Evolutionary conservation across 1,139 yeast genomes (phyloP).

Genomic region (Yamadazyma aaseri): DNA sequence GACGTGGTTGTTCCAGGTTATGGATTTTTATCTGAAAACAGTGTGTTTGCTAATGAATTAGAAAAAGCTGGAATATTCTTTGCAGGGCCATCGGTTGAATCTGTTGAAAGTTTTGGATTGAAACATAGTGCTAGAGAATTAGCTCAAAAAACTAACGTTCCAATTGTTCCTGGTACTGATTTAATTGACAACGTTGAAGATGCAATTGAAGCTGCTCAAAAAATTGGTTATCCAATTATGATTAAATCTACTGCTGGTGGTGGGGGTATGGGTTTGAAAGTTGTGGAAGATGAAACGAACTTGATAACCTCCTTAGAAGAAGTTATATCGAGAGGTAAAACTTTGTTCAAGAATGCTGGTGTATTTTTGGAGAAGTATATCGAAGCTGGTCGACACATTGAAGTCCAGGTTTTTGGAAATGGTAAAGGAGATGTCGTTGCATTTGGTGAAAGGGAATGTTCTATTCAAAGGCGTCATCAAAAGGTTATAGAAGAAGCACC

Average conservation of each 20-base stretch:
- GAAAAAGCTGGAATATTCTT: slow-evolving; percentile 35
- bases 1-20: slow-evolving; percentile 10
- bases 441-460: slow-evolving; percentile 48
- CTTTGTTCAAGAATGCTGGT: slow-evolving; percentile 42
- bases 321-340: slow-evolving; percentile 41
- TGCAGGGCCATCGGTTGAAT: slow-evolving; percentile 46
- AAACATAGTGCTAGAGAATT: slow-evolving; percentile 33
- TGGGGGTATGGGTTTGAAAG: slow-evolving; percentile 52
- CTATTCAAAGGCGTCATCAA: slow-evolving; percentile 49
- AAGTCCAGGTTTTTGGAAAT: slow-evolving; percentile 47
- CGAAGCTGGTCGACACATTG: slow-evolving; percentile 43
- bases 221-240: slow-evolving; percentile 47
- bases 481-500: slow-evolving; percentile 48
- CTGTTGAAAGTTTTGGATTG: slow-evolving; percentile 32
- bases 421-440: slow-evolving; percentile 42
- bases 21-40: slow-evolving; percentile 34
- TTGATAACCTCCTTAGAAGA: slow-evolving; percentile 31
- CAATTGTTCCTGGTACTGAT: slow-evolving; percentile 49
- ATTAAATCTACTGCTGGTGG: slow-evolving; percentile 54
- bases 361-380: slow-evolving; percentile 46
- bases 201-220: slow-evolving; percentile 29
- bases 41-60: slow-evolving; percentile 39
- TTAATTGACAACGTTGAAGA: slow-evolving; percentile 32
- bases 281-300: slow-evolving; percentile 32
- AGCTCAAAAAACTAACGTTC: slow-evolving; percentile 33